These are phyloP conservation scores for Pseudonitzschia multiseries DNA, from an alignment of 108 stramenopile genomes.

Conservation along the genomic window DNA sequence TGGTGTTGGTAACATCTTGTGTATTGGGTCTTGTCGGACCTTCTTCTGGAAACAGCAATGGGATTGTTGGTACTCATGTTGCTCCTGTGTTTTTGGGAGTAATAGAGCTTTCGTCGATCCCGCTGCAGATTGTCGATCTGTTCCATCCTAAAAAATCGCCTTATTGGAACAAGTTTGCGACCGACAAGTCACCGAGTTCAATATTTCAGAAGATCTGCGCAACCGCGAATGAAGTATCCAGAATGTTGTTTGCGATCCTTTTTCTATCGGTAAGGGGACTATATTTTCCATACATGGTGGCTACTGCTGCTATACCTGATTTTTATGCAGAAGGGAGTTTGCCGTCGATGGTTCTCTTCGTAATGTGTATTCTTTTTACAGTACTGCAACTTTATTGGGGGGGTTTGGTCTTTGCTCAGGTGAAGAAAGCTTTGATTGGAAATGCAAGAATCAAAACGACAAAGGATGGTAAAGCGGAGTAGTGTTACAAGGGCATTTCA, in stretches of 20 bases:
- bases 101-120: constrained; percentile 64
- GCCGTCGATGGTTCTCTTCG: constrained; percentile 29
- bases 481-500: neutral
- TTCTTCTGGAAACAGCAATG: constrained; percentile 16
- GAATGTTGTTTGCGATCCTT: constrained; percentile 50
- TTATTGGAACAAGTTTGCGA: constrained; percentile 42
- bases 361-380: constrained; percentile 42
- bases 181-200: neutral
- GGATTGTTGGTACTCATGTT: constrained; percentile 48
- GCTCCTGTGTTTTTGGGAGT: constrained; percentile 69
- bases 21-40: constrained; percentile 32
- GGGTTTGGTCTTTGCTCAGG: constrained; percentile 42
- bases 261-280: constrained; percentile 54
- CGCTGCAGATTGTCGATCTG: constrained; percentile 57
- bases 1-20: constrained; percentile 47
- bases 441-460: neutral
- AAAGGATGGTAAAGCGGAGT: constrained; percentile 4
- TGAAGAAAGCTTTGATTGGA: constrained; percentile 32
- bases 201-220: constrained; percentile 16
- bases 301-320: constrained; percentile 42
- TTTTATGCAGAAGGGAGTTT: constrained; percentile 15
- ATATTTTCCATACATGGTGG: constrained; percentile 55
- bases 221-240: constrained; percentile 36
- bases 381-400: constrained; percentile 60
- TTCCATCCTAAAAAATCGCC: constrained; percentile 63